phyloP scores from a whole-genome alignment of 495 filamentous ascomycete genomes.

The Hypoxylon crocopeplum region DNA sequence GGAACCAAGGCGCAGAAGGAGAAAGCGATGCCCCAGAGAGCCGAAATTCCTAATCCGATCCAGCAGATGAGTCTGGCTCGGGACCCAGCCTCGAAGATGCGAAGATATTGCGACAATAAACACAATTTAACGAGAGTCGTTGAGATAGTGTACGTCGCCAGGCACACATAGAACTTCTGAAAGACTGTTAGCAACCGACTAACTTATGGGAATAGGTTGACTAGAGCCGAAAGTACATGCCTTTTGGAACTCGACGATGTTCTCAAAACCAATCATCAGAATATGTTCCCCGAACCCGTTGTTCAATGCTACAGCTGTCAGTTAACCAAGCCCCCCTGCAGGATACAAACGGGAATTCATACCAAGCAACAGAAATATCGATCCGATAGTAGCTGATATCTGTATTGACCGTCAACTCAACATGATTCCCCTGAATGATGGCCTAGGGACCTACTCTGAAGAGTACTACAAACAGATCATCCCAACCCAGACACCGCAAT shows the following conservation, averaged over 20 bases:
- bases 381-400: slow-evolving; percentile 34
- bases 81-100: slow-evolving; percentile 28
- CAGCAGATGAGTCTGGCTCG: slow-evolving; percentile 31
- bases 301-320: slow-evolving; percentile 27
- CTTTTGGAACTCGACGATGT: slow-evolving; percentile 34
- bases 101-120: slow-evolving; percentile 40
- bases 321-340: slow-evolving; percentile 9
- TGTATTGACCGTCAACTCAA: slow-evolving; percentile 8
- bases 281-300: slow-evolving; percentile 43
- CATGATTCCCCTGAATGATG: not conserved
- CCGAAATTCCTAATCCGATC: slow-evolving; percentile 29
- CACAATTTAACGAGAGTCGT: slow-evolving; percentile 40
- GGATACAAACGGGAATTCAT: not conserved
- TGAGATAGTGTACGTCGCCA: slow-evolving; percentile 39
- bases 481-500: slow-evolving; percentile 38
- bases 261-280: slow-evolving; percentile 11
- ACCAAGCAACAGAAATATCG: slow-evolving; percentile 36
- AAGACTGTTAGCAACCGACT: slow-evolving; percentile 8
- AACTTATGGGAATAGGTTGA: not conserved
- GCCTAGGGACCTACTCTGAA: slow-evolving; percentile 27
- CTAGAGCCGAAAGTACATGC: slow-evolving; percentile 10
- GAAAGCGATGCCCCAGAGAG: slow-evolving; percentile 38
- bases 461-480: slow-evolving; percentile 41
- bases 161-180: slow-evolving; percentile 38
- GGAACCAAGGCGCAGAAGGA: slow-evolving; percentile 38